phyloP scores from a whole-genome alignment of 2,329 filamentous ascomycete genomes.

The Ascocoryne sarcoides region DNA sequence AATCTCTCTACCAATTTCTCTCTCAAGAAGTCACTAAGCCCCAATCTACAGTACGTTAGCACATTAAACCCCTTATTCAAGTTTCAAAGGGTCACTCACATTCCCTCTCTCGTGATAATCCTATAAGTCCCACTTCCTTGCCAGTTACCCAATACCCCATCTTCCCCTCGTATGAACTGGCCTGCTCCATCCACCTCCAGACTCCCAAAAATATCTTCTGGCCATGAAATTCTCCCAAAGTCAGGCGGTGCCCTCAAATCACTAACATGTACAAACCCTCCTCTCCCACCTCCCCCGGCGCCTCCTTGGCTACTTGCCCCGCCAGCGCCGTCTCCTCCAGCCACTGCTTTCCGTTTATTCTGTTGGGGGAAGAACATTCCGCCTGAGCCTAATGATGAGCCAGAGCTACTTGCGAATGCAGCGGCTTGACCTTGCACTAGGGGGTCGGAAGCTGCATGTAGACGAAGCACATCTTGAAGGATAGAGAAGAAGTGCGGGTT shows the following conservation, averaged over 20 bases:
- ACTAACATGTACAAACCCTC: conserved; percentile 57
- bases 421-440: conserved; percentile 46
- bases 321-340: conserved; percentile 38
- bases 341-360: conserved; percentile 19
- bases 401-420: conserved; percentile 51
- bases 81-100: conserved; percentile 45
- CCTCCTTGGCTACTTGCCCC: conserved; percentile 52
- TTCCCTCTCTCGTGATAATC: conserved; percentile 55
- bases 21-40: conserved; percentile 45
- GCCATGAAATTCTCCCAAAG: conserved; percentile 59
- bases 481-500: conserved; percentile 52
- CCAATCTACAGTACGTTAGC: conserved; percentile 35
- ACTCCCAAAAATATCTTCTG: conserved; percentile 62
- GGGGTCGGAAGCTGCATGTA: conserved; percentile 49
- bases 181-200: conserved; percentile 53
- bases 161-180: conserved; percentile 37
- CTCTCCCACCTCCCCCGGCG: conserved; percentile 48
- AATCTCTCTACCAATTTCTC: conserved; percentile 46
- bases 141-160: conserved; percentile 37
- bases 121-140: conserved; percentile 55
- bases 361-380: conserved; percentile 41
- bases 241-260: conserved; percentile 56
- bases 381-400: conserved; percentile 42
- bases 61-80: background rate
- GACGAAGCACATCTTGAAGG: conserved; percentile 46